Evolutionary conservation across 2,329 filamentous ascomycete species (phyloP).

Genomic region (Ophiostoma sp.): DNA sequence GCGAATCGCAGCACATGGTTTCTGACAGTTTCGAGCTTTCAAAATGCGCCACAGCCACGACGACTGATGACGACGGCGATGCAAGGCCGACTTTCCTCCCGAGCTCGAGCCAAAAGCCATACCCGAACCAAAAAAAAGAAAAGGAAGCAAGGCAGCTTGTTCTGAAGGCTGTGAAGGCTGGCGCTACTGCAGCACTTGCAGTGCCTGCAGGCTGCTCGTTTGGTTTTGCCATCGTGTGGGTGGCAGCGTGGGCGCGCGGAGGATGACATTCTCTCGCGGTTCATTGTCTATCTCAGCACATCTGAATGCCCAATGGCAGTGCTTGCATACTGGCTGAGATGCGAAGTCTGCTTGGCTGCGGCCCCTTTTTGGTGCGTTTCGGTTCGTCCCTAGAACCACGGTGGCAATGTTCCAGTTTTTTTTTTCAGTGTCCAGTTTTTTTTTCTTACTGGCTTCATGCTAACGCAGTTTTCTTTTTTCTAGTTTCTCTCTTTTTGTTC

Average conservation of each 20-base stretch:
- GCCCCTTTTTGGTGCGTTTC: background rate
- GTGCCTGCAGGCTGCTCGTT: background rate
- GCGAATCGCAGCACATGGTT: background rate
- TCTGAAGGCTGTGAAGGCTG: background rate
- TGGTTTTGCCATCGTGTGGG: background rate
- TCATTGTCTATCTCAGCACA: background rate
- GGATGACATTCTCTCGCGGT: background rate
- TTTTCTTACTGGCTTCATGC: background rate
- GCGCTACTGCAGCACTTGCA: slow-evolving; percentile 7
- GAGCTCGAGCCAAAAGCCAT: background rate
- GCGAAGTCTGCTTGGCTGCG: background rate
- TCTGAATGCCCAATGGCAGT: background rate
- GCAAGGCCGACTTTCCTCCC: background rate
- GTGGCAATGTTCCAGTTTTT: slow-evolving; percentile 10
- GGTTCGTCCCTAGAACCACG: slow-evolving; percentile 1
- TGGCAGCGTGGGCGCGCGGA: background rate
- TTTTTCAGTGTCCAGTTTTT: background rate
- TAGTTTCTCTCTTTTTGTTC: background rate
- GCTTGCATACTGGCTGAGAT: slow-evolving; percentile 2
- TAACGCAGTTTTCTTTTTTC: background rate
- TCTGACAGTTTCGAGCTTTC: background rate
- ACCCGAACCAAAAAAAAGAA: no score
- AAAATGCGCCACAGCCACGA: background rate
- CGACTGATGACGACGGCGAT: slow-evolving; percentile 5
- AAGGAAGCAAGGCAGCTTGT: background rate